Base-by-base conservation (phyloP, 2,329 filamentous ascomycete species). In the Harringtonia lauricola region DNA sequence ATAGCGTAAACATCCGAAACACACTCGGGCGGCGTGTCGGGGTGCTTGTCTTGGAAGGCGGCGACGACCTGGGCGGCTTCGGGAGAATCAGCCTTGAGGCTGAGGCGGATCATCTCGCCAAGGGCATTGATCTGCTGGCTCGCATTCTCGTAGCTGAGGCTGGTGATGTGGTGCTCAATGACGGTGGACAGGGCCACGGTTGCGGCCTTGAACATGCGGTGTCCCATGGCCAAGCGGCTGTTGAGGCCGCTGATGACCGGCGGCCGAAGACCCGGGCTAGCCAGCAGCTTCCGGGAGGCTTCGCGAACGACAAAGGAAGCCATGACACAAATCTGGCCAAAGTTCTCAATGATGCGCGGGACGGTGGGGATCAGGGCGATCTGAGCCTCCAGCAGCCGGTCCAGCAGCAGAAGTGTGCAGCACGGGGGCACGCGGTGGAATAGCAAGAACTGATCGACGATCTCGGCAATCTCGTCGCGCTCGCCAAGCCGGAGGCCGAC, bases 111-210 rank as follows among this genome's bases (percentile, higher is more conserved):
- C 9, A 77, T 64, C 6, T 65, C 62, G 3, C 65, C 60, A 21
- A 78, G 59, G 14, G 60, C 59, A 2, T 51, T 50, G 17, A 76
- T 58, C 13, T 66, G 55, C 15, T 43, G 46, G 14, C 56, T 51
- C 1, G 69, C 64, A 24, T 62, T 64, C 2, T 78, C 72, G 14
- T 59, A 58, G 14, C 60, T 62, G 17, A 81, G 59, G 39, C 64
- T 64, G 10, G 72, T 76, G 35, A 73, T 65, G 44, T 71, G 68
- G 51, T 75, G 79, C 26, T 78, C 73, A 36, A 79, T 67, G 43
- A 72, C 64, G 4, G 51, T 51, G 4, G 62, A 60, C 15, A 80
- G 52, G 5, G 64, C 64, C 7, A 52, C 52, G 2, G 70, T 67
- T 31, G 69, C 61, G 12, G 59, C 49, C 17, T 56, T 55, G 52